These are phyloP conservation scores for Mycena albidolilacea DNA, from an alignment of 768 basidiomycete genomes.

Conservation along the genomic window DNA sequence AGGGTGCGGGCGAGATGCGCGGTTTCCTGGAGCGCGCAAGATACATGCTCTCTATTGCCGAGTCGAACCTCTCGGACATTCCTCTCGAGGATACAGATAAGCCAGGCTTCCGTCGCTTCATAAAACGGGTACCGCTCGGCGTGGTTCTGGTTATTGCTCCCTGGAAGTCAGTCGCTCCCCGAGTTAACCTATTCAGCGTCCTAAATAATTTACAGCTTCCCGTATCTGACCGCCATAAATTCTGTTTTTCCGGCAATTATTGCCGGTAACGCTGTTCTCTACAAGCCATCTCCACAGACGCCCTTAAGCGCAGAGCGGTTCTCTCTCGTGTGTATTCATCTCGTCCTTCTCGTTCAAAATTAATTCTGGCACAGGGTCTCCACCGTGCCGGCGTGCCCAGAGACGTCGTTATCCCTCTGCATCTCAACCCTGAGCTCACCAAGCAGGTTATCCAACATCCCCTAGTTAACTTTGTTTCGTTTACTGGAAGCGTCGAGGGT, in stretches of 20 bases:
- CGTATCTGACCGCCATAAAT: slow-evolving; percentile 93
- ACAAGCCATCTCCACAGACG: slow-evolving; percentile 98
- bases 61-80: slow-evolving; percentile 80
- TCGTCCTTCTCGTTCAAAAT: neutral
- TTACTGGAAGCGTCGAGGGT: slow-evolving; percentile 89
- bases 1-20: slow-evolving; percentile 83
- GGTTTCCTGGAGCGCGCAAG: slow-evolving; percentile 87
- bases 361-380: slow-evolving; percentile 51
- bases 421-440: slow-evolving; percentile 76
- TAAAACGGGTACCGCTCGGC: slow-evolving; percentile 88
- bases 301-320: slow-evolving; percentile 91
- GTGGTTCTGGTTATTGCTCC: slow-evolving; percentile 91
- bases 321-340: slow-evolving; percentile 57
- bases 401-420: slow-evolving; percentile 81
- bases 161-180: slow-evolving; percentile 82
- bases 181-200: neutral
- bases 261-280: slow-evolving; percentile 89
- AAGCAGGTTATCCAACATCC: slow-evolving; percentile 74
- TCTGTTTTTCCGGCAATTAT: slow-evolving; percentile 92
- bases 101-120: slow-evolving; percentile 87
- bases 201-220: slow-evolving; percentile 68
- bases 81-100: slow-evolving; percentile 82
- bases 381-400: slow-evolving; percentile 83
- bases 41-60: slow-evolving; percentile 90
- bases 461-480: slow-evolving; percentile 84